These are phyloP conservation scores for Harringtonia lauricola DNA, from an alignment of 2,329 filamentous ascomycete species.

Conservation along the genomic window DNA sequence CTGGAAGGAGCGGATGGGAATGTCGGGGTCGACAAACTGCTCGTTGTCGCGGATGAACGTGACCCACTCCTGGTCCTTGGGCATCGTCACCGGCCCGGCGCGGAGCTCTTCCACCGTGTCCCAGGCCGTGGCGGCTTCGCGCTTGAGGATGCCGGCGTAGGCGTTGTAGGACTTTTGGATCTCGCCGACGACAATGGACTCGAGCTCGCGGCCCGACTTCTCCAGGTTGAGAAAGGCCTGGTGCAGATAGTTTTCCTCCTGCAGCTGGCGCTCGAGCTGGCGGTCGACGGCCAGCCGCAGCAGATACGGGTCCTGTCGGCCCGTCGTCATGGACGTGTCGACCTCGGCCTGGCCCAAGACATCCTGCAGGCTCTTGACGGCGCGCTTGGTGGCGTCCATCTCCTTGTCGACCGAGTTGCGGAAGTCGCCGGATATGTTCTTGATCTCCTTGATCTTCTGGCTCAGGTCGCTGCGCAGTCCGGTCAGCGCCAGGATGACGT, in stretches of 20 bases:
- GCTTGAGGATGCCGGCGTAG: constrained; percentile 81
- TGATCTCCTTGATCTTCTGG: constrained; percentile 98
- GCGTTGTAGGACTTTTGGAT: constrained; percentile 98
- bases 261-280: constrained; percentile 83
- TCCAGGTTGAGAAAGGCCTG: constrained; percentile 92
- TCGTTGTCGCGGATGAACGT: constrained; percentile 70
- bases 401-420: constrained; percentile 96
- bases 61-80: constrained; percentile 87
- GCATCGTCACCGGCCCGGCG: constrained; percentile 79
- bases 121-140: constrained; percentile 76
- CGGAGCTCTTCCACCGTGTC: constrained; percentile 71
- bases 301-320: constrained; percentile 88
- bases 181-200: constrained; percentile 92
- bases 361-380: constrained; percentile 73
- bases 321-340: constrained; percentile 62
- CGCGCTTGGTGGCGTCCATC: constrained; percentile 72
- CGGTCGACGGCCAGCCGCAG: constrained; percentile 77
- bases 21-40: constrained; percentile 75
- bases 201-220: constrained; percentile 84
- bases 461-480: constrained; percentile 79
- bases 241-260: constrained; percentile 96
- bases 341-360: constrained; percentile 68
- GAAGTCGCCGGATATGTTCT: constrained; percentile 84
- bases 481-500: constrained; percentile 79
- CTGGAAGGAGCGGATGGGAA: constrained; percentile 67